These are phyloP conservation scores for Rosa hybrid DNA, from an alignment of 331 rosid species.

Conservation along the genomic window DNA sequence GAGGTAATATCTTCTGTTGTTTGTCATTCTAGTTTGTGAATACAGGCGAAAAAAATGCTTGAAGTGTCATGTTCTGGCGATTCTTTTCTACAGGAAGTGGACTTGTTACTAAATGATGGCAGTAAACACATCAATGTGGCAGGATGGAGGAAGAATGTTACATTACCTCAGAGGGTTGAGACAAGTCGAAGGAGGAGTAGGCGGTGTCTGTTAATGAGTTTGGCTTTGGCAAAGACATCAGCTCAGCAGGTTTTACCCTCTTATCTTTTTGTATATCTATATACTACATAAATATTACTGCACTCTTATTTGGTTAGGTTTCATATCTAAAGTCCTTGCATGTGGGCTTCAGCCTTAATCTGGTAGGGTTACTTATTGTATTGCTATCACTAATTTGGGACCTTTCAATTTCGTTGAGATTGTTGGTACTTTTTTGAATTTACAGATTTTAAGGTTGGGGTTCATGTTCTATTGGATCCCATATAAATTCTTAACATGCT, in stretches of 20 bases:
- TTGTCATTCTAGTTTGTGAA: slow-evolving; percentile 28
- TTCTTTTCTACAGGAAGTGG: slow-evolving; percentile 74
- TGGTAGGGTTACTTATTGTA: not conserved
- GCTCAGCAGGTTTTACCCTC: slow-evolving; percentile 63
- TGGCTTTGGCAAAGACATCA: slow-evolving; percentile 94
- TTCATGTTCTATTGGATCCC: slow-evolving; percentile 16
- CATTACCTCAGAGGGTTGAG: slow-evolving; percentile 89
- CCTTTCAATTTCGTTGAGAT: not conserved
- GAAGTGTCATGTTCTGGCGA: slow-evolving; percentile 18
- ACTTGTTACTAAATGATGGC: slow-evolving; percentile 93
- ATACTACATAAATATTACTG: not conserved
- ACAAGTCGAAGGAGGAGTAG: slow-evolving; percentile 95
- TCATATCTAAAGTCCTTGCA: not conserved
- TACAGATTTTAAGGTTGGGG: not conserved
- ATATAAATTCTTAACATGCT: not conserved
- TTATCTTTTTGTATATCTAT: not conserved
- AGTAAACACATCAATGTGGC: slow-evolving; percentile 92
- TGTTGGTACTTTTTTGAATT: not conserved
- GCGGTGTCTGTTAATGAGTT: slow-evolving; percentile 91
- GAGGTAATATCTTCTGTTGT: slow-evolving; percentile 55
- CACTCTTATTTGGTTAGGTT: slow-evolving; percentile 25
- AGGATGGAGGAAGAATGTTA: slow-evolving; percentile 88
- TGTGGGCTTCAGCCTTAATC: slow-evolving; percentile 3
- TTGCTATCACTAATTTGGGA: not conserved
- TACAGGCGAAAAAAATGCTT: slow-evolving; percentile 14